phyloP scores from a whole-genome alignment of 306 rosid genomes.

The Medicago arabica region DNA sequence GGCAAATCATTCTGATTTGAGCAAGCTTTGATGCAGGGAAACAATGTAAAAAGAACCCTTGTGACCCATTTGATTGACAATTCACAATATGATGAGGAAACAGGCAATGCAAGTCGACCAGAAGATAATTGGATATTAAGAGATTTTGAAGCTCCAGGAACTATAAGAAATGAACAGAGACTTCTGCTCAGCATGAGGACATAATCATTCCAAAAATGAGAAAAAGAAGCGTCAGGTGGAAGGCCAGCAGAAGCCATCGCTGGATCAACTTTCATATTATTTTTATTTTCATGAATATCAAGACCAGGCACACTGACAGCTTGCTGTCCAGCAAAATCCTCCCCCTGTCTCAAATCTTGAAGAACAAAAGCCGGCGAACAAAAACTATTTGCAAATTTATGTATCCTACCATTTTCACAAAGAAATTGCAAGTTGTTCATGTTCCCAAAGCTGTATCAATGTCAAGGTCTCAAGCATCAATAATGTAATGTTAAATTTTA shows the following conservation, averaged over 20 bases:
- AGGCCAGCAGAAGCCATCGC: constrained; percentile 50
- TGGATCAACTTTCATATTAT: constrained; percentile 42
- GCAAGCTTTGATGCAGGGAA: constrained; percentile 92
- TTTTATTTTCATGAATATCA: constrained; percentile 54
- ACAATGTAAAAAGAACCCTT: constrained; percentile 76
- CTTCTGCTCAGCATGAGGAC: constrained; percentile 67
- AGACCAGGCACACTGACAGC: constrained; percentile 46
- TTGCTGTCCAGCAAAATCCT: constrained; percentile 50
- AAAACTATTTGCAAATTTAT: constrained; percentile 94
- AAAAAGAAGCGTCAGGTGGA: constrained; percentile 52
- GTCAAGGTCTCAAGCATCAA: constrained; percentile 81
- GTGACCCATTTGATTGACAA: constrained; percentile 81
- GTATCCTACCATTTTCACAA: constrained; percentile 92
- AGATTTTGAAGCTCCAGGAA: constrained; percentile 65
- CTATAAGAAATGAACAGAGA: constrained; percentile 89
- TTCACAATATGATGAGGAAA: constrained; percentile 72
- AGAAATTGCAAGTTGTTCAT: constrained; percentile 84
- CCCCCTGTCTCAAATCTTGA: constrained; percentile 72
- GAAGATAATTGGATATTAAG: constrained; percentile 57
- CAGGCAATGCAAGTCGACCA: constrained; percentile 61
- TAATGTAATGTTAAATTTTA: constrained; percentile 27
- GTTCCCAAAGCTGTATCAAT: constrained; percentile 72
- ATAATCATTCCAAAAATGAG: constrained; percentile 76
- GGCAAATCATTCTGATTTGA: constrained; percentile 77
- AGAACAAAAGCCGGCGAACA: constrained; percentile 90